Evolutionary conservation across 495 filamentous ascomycete species (phyloP).

Genomic region (Saxophila tyrrhenica): DNA sequence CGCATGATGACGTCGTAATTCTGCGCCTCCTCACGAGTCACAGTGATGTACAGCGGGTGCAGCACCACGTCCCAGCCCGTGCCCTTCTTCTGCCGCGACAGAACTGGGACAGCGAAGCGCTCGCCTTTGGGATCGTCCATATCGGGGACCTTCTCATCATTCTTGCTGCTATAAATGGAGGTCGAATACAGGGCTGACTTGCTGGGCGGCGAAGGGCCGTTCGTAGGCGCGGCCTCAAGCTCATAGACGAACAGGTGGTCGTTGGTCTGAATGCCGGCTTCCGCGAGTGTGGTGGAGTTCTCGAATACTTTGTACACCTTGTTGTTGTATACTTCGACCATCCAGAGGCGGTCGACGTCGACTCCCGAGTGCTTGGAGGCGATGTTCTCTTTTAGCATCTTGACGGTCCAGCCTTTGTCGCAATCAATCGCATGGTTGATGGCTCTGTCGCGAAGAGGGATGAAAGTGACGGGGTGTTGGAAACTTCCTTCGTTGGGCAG

Average conservation of each 20-base stretch:
- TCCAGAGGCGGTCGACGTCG: constrained; percentile 48
- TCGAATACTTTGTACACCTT: constrained; percentile 78
- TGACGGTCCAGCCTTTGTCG: constrained; percentile 67
- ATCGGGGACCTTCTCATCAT: constrained; percentile 45
- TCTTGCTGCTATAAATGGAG: constrained; percentile 36
- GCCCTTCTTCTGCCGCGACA: constrained; percentile 44
- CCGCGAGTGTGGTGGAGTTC: constrained; percentile 51
- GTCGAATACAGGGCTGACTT: constrained; percentile 32
- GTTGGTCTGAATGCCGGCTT: constrained; percentile 47
- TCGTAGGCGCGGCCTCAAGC: constrained; percentile 67
- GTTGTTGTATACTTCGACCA: constrained; percentile 63
- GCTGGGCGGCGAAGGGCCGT: constrained; percentile 44
- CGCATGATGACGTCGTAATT: constrained; percentile 48
- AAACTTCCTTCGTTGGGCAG: constrained; percentile 74
- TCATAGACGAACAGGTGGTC: constrained; percentile 71
- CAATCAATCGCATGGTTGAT: constrained; percentile 72
- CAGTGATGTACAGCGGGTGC: constrained; percentile 51
- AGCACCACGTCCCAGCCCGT: constrained; percentile 26
- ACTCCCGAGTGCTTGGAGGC: constrained; percentile 49
- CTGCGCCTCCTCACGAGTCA: constrained; percentile 50
- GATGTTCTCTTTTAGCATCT: constrained; percentile 62
- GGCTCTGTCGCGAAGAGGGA: constrained; percentile 54
- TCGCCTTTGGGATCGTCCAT: constrained; percentile 58
- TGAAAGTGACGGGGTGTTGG: constrained; percentile 59
- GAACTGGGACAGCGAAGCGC: constrained; percentile 64